Evolutionary conservation across 2,329 filamentous ascomycete genomes (phyloP).

Genomic region (Fusarium staphyleae): DNA sequence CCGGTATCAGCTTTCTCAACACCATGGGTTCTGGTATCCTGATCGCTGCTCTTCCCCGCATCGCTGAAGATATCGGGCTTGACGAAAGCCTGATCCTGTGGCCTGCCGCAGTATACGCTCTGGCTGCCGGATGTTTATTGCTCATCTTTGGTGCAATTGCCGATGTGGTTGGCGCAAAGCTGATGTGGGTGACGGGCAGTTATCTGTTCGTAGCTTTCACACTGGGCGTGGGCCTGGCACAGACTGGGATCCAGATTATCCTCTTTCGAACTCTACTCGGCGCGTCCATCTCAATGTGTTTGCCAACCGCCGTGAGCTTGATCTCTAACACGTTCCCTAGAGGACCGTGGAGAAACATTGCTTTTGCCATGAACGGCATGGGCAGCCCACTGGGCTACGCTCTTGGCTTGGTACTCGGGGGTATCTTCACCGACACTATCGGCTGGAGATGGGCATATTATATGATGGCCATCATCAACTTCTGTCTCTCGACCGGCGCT

Average conservation of each 20-base stretch:
- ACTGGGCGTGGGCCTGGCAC: conserved; percentile 44
- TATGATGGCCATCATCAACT: conserved; percentile 47
- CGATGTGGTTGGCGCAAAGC: conserved; percentile 47
- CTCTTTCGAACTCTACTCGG: conserved; percentile 47
- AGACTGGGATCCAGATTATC: conserved; percentile 49
- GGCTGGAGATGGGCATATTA: conserved; percentile 58
- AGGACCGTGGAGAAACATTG: conserved; percentile 49
- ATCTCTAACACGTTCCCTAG: conserved; percentile 49
- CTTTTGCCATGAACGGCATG: conserved; percentile 54
- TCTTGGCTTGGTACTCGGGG: conserved; percentile 57
- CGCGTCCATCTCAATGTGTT: conserved; percentile 48
- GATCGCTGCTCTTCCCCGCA: conserved; percentile 33
- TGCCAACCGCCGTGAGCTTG: conserved; percentile 48
- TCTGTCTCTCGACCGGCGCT: conserved; percentile 46
- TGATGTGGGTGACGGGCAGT: conserved; percentile 46
- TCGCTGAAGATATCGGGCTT: conserved; percentile 29
- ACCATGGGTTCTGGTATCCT: conserved; percentile 38
- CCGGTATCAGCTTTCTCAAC: conserved; percentile 36
- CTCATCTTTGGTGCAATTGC: conserved; percentile 49
- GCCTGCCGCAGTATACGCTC: conserved; percentile 34
- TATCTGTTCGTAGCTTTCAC: conserved; percentile 46
- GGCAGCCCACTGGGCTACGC: conserved; percentile 57
- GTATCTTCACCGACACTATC: conserved; percentile 55
- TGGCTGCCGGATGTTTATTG: conserved; percentile 34
- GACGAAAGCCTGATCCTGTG: conserved; percentile 32